A percentile compares a stretch with the other conserved stretches of the same genome.
Evolutionary conservation across 2,329 filamentous ascomycete genomes (phyloP).

Genomic region (Hirsutella thompsonii): DNA sequence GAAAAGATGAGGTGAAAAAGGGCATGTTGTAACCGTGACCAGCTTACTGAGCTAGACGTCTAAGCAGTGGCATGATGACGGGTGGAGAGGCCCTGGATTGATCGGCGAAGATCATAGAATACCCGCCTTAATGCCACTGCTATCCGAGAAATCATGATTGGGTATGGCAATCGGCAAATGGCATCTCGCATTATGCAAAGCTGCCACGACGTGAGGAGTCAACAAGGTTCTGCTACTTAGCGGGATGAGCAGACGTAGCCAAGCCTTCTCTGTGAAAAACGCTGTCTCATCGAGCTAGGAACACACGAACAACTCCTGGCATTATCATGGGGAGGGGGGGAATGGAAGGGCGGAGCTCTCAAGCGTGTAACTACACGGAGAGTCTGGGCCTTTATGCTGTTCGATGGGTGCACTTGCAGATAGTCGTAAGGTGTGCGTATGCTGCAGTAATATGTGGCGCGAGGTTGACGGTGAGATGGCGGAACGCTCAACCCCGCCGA

Average conservation of each 20-base stretch:
- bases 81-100: neutral
- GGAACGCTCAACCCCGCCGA: neutral
- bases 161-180: neutral
- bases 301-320: no score
- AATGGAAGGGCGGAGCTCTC: neutral
- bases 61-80: neutral
- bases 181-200: no score
- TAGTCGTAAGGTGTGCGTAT: no score
- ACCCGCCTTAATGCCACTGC: neutral
- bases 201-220: no score
- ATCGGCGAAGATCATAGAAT: neutral
- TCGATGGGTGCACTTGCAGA: neutral
- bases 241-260: no score
- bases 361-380: neutral
- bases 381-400: neutral
- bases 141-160: neutral
- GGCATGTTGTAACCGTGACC: constrained; percentile 66
- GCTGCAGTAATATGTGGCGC: neutral
- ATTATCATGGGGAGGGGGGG: no score
- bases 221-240: no score
- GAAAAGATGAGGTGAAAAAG: constrained; percentile 74
- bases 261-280: no score
- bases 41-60: neutral
- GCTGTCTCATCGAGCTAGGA: no score
- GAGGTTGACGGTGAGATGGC: neutral